Percentiles rank a stretch among this genome's conserved stretches.
These are phyloP conservation scores for Talaromyces trachyspermus DNA, from an alignment of 495 filamentous ascomycete genomes.

Conservation along the genomic window DNA sequence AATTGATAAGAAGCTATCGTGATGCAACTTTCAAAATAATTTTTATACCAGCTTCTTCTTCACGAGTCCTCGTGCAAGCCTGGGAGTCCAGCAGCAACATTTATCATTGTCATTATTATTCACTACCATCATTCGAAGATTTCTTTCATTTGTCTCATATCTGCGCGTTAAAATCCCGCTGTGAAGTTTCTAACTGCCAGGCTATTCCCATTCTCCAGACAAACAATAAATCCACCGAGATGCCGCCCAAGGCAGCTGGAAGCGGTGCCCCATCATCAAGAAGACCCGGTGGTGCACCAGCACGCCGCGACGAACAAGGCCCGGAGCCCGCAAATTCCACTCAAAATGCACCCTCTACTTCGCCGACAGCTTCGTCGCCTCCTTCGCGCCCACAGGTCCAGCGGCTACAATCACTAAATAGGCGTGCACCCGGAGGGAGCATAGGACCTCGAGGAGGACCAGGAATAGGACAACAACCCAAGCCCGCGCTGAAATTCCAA, in stretches of 20 bases:
- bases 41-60: no score
- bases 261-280: slow-evolving; percentile 18
- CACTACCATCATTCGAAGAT: no score
- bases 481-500: slow-evolving; percentile 41
- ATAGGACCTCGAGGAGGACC: slow-evolving; percentile 23
- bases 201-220: no score
- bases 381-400: slow-evolving; percentile 28
- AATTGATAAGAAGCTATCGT: no score
- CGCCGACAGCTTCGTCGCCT: slow-evolving; percentile 12
- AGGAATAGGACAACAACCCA: slow-evolving; percentile 10
- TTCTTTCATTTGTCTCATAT: no score
- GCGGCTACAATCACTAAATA: slow-evolving; percentile 38
- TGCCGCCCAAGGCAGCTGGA: slow-evolving; percentile 38
- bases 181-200: no score
- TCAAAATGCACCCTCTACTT: background rate
- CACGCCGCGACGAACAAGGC: background rate
- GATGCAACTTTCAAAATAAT: no score
- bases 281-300: background rate
- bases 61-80: no score
- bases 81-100: no score
- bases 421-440: slow-evolving; percentile 30
- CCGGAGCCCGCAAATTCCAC: background rate
- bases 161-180: no score
- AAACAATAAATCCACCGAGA: slow-evolving; percentile 8
- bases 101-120: no score